Evolutionary conservation across 176 grass and related monocot species (phyloP).

Genomic region (Thinopyrum elongatum): DNA sequence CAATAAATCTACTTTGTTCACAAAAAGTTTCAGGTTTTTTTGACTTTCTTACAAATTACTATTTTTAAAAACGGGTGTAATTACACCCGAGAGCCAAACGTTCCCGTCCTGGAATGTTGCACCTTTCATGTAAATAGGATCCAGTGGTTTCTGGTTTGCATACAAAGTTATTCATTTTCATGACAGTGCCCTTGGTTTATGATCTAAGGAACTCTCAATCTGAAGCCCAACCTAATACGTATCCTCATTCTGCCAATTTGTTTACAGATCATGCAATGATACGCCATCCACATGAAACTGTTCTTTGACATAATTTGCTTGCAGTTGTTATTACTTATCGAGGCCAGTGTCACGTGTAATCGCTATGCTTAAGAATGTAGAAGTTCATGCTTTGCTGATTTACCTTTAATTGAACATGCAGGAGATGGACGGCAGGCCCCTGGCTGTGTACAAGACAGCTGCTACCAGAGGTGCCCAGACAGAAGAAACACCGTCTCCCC

Average conservation of each 20-base stretch:
- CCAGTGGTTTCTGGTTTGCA: too few relatives aligned
- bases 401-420: conserved; percentile 23
- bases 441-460: conserved; percentile 37
- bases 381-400: background rate
- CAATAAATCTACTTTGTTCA: too few relatives aligned
- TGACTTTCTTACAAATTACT: too few relatives aligned
- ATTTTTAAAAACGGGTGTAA: too few relatives aligned
- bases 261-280: background rate
- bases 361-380: background rate
- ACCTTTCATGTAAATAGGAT: background rate
- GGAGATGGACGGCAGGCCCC: conserved; percentile 60
- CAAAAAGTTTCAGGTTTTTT: too few relatives aligned
- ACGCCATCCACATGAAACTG: background rate
- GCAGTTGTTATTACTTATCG: background rate
- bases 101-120: too few relatives aligned
- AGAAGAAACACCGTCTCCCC: background rate
- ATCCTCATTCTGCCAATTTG: background rate
- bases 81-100: too few relatives aligned
- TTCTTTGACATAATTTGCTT: background rate
- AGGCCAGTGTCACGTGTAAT: background rate
- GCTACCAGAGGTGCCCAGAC: background rate
- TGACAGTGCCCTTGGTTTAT: background rate
- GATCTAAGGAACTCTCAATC: background rate
- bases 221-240: background rate
- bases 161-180: too few relatives aligned